Base-by-base conservation (phyloP, 1,139 yeast genomes). In the Suzukiozyma palmioleophila region DNA sequence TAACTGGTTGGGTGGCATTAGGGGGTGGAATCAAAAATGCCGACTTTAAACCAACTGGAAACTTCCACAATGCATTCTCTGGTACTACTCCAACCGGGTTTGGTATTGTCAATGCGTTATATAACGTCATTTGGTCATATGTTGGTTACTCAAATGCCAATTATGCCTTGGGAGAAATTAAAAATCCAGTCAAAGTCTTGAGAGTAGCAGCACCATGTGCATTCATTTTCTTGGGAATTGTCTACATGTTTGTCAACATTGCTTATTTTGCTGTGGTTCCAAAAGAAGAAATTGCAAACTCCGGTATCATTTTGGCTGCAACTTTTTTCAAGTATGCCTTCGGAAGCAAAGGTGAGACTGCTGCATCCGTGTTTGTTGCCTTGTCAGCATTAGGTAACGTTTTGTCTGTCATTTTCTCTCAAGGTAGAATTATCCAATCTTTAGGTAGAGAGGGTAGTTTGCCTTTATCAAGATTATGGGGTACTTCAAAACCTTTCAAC, bases 1-100 rank as follows among this genome's bases (percentile, higher is more conserved):
- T 85, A 34, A 79, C 87, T 35, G 95, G 95, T 12, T 83, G 89
- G 84, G 88, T 83, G 24, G 94, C 90, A 2, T 69, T 85, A 38
- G 87, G 82, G 40, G 87, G 86, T 28, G 85, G 87, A 18, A 66
- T 77, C 46, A 73, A 77, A 44, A 64, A 66, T 38, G 71, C 75
- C 33, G 61, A 60, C 47, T 75, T 72, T 46, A 60, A 56, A 47
- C 67, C 67, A 46, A 82, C 81, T 29, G 77, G 78, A 47, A 83
- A 83, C 54, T 83, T 84, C 59, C 50, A 54, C 30, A 58, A 84
- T 53, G 78, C 88, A 2, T 84, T 84, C 52, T 61, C 55, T 4
- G 86, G 87, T 32, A 52, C 61, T 22, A 57, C 73, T 35, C 84
- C 88, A n/a, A 68, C 80, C 28, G 90, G 84, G 5, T 84, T 78